A percentile compares a stretch with the other conserved stretches of the same genome.
These are phyloP conservation scores for Arthrobotrys megalospora DNA, from an alignment of 2,329 filamentous ascomycete genomes.

Conservation along the genomic window DNA sequence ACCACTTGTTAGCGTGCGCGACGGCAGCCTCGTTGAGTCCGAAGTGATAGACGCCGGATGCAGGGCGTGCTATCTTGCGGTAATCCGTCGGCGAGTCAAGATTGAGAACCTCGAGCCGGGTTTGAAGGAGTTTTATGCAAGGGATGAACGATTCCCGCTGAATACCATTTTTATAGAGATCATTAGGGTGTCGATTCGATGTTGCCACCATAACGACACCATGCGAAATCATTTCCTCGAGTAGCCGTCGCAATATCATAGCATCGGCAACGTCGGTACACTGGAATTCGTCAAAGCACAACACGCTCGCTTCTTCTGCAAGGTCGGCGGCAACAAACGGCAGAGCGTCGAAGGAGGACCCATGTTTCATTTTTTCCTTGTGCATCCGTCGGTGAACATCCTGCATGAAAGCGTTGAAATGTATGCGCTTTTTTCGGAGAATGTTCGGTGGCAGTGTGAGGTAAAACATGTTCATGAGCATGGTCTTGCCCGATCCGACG, in stretches of 20 bases:
- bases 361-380: constrained; percentile 88
- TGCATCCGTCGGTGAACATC: constrained; percentile 99
- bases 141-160: constrained; percentile 96
- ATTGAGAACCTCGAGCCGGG: constrained; percentile 87
- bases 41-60: constrained; percentile 93
- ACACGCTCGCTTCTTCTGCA: constrained; percentile 81
- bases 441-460: constrained; percentile 98
- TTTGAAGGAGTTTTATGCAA: constrained; percentile 92
- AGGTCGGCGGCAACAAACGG: constrained; percentile 96
- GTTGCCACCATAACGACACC: constrained; percentile 97
- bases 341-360: constrained; percentile 89
- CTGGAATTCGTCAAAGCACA: constrained; percentile 99
- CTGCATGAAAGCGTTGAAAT: constrained; percentile 99
- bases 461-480: constrained; percentile 97
- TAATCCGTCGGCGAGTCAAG: constrained; percentile 97
- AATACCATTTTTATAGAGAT: constrained; percentile 98
- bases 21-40: constrained; percentile 83
- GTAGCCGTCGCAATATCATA: constrained; percentile 91
- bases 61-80: constrained; percentile 93
- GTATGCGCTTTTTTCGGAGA: constrained; percentile 87
- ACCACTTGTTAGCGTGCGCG: constrained; percentile 93
- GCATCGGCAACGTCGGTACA: constrained; percentile 93
- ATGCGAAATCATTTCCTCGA: constrained; percentile 93
- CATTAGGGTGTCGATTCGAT: constrained; percentile 94
- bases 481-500: constrained; percentile 97